Conservation (phyloP, 2,329 filamentous ascomycete species). For the Neopestalotiopsis sp. region DNA sequence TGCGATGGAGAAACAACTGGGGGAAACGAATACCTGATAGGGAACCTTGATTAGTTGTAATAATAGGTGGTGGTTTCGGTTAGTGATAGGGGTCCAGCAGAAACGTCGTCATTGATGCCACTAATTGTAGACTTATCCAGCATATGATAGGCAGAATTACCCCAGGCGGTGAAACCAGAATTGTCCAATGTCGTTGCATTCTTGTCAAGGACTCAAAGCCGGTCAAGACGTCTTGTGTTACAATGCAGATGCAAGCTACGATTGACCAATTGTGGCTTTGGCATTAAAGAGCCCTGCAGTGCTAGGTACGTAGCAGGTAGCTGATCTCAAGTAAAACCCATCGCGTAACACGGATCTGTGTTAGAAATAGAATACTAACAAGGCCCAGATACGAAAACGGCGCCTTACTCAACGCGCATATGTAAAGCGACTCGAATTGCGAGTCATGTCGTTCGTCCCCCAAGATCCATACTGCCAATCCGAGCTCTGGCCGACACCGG, state of each 20-base stretch:
- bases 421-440: background rate
- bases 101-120: background rate
- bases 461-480: background rate
- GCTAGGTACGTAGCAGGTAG: background rate
- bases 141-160: conserved; percentile 4
- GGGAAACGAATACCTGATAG: background rate
- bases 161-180: background rate
- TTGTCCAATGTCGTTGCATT: background rate
- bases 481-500: background rate
- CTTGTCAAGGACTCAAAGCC: background rate
- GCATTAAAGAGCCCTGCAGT: background rate
- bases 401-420: conserved; percentile 5
- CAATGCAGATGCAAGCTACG: background rate
- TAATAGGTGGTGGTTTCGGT: background rate
- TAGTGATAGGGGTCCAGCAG: background rate
- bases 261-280: background rate
- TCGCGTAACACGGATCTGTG: background rate
- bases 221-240: background rate
- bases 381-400: background rate
- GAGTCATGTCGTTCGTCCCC: background rate
- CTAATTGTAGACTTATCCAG: background rate
- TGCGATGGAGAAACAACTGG: background rate
- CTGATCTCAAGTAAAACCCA: background rate
- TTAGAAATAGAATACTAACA: background rate
- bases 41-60: background rate